A percentile compares a stretch with the other conserved stretches of the same genome.
Conservation (phyloP, 495 filamentous ascomycete genomes). For the Trypethelium eluteriae region DNA sequence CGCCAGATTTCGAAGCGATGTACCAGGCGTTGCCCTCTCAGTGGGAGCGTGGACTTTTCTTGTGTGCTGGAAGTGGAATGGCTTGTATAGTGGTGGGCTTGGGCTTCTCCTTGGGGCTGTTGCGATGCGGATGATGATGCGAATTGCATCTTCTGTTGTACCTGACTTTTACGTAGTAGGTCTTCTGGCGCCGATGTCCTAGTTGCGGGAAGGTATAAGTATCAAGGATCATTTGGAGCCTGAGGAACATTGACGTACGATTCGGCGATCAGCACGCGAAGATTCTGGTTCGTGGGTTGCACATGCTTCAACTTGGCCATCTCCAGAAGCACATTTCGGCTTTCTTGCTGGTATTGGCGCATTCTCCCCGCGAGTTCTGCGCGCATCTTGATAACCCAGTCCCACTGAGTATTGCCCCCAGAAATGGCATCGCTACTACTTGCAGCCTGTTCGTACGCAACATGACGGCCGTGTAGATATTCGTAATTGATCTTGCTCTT, state of each 20-base stretch:
- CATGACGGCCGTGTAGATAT: neutral
- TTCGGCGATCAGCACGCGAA: neutral
- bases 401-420: neutral
- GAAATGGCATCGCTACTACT: neutral
- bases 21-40: too few species aligned
- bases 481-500: neutral
- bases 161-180: too few species aligned
- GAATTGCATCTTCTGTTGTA: too few species aligned
- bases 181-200: neutral
- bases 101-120: too few species aligned
- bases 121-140: too few species aligned
- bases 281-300: neutral
- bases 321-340: neutral
- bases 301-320: neutral
- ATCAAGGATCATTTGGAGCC: neutral
- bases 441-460: neutral
- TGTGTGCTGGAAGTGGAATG: too few species aligned
- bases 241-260: neutral
- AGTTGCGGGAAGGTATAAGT: neutral
- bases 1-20: too few species aligned
- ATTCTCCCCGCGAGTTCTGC: neutral
- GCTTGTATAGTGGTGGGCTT: too few species aligned
- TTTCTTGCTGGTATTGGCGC: neutral
- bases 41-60: too few species aligned
- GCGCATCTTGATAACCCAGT: neutral